phyloP scores from a whole-genome alignment of 805 yeast genomes.

The Starmerella khaoyaiensis region DNA sequence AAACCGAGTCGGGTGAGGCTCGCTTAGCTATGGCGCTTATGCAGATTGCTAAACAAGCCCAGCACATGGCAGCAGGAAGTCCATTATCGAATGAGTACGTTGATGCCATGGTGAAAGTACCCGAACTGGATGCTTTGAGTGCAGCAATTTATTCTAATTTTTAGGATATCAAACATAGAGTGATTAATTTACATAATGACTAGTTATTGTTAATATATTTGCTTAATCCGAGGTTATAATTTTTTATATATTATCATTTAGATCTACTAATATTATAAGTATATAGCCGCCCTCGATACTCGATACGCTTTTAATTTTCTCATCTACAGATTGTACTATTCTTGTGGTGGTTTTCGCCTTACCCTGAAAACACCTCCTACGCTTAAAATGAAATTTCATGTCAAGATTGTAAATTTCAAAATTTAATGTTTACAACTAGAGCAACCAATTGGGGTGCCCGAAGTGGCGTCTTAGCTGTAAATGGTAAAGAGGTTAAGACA shows the following conservation, averaged over 20 bases:
- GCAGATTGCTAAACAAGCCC: slow-evolving; percentile 52
- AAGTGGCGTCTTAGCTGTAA: slow-evolving; percentile 18
- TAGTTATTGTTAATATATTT: no score
- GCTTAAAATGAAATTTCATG: no score
- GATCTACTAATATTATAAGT: no score
- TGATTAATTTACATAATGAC: no score
- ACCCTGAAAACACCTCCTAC: not conserved
- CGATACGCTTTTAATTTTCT: not conserved
- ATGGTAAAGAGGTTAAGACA: slow-evolving; percentile 22
- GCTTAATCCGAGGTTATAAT: no score
- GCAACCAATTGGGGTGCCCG: slow-evolving; percentile 21
- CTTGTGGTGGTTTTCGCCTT: not conserved
- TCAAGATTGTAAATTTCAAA: not conserved
- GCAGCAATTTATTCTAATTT: slow-evolving; percentile 84
- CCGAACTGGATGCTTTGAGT: slow-evolving; percentile 71
- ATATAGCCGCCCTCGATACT: not conserved
- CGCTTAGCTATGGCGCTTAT: slow-evolving; percentile 64
- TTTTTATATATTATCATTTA: no score
- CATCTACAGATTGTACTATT: no score
- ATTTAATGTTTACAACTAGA: slow-evolving; percentile 17
- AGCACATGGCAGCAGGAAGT: slow-evolving; percentile 37
- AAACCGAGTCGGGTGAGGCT: slow-evolving; percentile 22
- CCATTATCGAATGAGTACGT: slow-evolving; percentile 34
- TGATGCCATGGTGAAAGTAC: slow-evolving; percentile 37
- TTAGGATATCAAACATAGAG: no score